These are phyloP conservation scores for Gentiana macrophylla DNA, from an alignment of 257 asterid species.

Conservation along the genomic window DNA sequence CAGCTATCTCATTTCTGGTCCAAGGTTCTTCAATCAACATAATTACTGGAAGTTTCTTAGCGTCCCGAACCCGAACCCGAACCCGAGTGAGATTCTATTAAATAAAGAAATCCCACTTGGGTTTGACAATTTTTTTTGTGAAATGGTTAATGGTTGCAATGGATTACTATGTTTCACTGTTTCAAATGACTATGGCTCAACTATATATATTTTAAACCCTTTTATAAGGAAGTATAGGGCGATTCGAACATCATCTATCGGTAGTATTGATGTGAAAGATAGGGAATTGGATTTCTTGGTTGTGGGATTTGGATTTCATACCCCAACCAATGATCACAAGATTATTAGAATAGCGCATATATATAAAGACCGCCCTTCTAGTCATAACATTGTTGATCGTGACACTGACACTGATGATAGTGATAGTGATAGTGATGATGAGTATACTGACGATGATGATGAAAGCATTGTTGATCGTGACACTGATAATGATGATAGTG, in stretches of 20 bases:
- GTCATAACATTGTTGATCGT: not conserved
- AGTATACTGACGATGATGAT: too few species aligned
- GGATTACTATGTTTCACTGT: constrained; percentile 13
- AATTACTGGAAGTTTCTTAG: not conserved
- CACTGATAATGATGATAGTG: too few species aligned
- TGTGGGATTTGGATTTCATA: constrained; percentile 14
- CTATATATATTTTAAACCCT: constrained; percentile 13
- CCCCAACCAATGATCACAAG: constrained; percentile 5
- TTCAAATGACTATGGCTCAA: not conserved
- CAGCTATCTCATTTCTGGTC: not conserved
- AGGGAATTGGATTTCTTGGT: too few species aligned
- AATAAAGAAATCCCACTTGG: not conserved
- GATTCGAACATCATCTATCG: not conserved
- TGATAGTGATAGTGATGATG: too few species aligned
- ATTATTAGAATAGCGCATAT: constrained; percentile 2
- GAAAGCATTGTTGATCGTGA: too few species aligned
- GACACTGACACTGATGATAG: too few species aligned
- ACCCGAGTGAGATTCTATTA: not conserved
- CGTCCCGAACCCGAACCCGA: not conserved
- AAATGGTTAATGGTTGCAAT: constrained; percentile 8
- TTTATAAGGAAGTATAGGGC: constrained; percentile 3
- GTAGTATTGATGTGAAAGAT: not conserved
- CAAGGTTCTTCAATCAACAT: not conserved
- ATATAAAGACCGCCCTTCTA: not conserved
- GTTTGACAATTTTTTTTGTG: not conserved